These are phyloP conservation scores for Candida krabiensis DNA, from an alignment of 805 yeast genomes.

Conservation along the genomic window DNA sequence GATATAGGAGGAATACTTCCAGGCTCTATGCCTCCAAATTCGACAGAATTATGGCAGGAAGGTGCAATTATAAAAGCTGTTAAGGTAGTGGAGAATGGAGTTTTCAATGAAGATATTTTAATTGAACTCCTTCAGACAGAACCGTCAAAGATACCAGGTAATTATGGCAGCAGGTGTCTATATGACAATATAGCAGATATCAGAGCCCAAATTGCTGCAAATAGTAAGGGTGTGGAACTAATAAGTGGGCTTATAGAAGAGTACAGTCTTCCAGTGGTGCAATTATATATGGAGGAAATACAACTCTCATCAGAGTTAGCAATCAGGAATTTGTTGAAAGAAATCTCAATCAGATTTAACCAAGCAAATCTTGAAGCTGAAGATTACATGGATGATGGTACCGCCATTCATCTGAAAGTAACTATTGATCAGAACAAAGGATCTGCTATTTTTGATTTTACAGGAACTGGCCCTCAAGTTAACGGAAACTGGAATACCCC, in stretches of 20 bases:
- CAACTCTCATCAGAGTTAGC: slow-evolving; percentile 49
- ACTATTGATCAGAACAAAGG: slow-evolving; percentile 43
- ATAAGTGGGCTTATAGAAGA: slow-evolving; percentile 43
- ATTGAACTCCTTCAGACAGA: slow-evolving; percentile 44
- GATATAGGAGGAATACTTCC: slow-evolving; percentile 64
- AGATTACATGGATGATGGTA: slow-evolving; percentile 59
- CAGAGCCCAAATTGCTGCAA: slow-evolving; percentile 52
- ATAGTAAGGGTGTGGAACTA: slow-evolving; percentile 49
- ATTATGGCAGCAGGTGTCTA: slow-evolving; percentile 56
- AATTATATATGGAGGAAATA: slow-evolving; percentile 48
- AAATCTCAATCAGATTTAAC: slow-evolving; percentile 61
- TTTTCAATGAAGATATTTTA: slow-evolving; percentile 53
- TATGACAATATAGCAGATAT: slow-evolving; percentile 53
- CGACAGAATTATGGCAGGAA: slow-evolving; percentile 53
- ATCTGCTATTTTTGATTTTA: slow-evolving; percentile 49
- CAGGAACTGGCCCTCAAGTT: slow-evolving; percentile 67
- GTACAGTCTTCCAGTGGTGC: slow-evolving; percentile 41
- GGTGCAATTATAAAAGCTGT: slow-evolving; percentile 56
- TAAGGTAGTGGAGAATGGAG: slow-evolving; percentile 48
- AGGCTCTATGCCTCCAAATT: slow-evolving; percentile 56
- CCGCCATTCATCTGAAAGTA: slow-evolving; percentile 44
- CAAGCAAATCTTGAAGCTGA: slow-evolving; percentile 42
- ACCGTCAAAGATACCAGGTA: slow-evolving; percentile 49
- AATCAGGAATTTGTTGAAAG: slow-evolving; percentile 36
- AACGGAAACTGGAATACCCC: slow-evolving; percentile 93